Evolutionary conservation across 768 basidiomycete species (phyloP).

Genomic region (Tephrocybe sp.): DNA sequence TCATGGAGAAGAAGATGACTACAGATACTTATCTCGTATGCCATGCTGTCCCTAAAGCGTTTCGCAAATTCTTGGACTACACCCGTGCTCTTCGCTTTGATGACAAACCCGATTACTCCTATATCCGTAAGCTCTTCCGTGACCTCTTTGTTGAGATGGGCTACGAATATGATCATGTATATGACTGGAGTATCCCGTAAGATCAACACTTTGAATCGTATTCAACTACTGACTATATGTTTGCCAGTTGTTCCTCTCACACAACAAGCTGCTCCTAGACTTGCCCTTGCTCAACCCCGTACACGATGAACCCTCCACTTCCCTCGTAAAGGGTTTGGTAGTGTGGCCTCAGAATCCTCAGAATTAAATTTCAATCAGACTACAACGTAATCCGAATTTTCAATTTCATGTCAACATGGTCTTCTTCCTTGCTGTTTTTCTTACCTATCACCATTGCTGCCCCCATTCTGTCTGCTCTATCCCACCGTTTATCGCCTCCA

Average conservation of each 20-base stretch:
- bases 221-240: conserved; percentile 13
- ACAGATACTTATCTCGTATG: conserved; percentile 95
- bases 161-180: conserved; percentile 99
- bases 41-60: conserved; percentile 99
- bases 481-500: no score
- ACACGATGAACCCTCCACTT: conserved; percentile 33
- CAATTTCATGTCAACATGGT: conserved; percentile 11
- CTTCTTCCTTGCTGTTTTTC: no score
- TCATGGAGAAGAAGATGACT: conserved; percentile 99
- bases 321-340: conserved; percentile 11
- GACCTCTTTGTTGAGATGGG: conserved; percentile 96
- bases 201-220: conserved; percentile 26
- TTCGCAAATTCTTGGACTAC: conserved; percentile 98
- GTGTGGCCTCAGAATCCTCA: conserved; percentile 18
- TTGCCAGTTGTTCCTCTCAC: conserved; percentile 76
- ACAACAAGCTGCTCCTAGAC: conserved; percentile 61
- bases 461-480: conserved; percentile 1
- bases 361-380: no score
- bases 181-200: conserved; percentile 97
- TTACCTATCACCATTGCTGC: conserved; percentile 17
- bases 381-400: no score
- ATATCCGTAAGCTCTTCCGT: conserved; percentile 98
- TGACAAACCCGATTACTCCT: conserved; percentile 99
- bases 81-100: conserved; percentile 98
- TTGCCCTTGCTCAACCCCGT: conserved; percentile 45